Percentiles rank a stretch among this genome's conserved stretches.
phyloP scores from a whole-genome alignment of 2,329 filamentous ascomycete species.

The Diplocarpon mali region DNA sequence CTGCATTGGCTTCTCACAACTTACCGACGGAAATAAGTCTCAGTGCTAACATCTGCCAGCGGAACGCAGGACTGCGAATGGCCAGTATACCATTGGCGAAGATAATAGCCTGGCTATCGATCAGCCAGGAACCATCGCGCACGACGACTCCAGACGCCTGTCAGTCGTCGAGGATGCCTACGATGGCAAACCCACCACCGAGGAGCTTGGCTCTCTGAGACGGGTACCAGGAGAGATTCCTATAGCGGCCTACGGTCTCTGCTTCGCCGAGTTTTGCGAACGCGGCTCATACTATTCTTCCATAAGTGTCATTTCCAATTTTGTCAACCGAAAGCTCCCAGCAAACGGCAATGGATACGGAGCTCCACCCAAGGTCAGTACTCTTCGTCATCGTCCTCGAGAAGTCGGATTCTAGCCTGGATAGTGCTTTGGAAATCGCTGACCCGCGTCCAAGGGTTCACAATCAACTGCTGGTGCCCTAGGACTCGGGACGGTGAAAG shows the following conservation, averaged over 20 bases:
- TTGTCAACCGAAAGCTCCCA: constrained; percentile 46
- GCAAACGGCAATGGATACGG: constrained; percentile 30
- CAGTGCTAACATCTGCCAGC: neutral
- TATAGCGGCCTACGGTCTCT: constrained; percentile 57
- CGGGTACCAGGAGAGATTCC: constrained; percentile 55
- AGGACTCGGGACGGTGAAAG: constrained; percentile 42
- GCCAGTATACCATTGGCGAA: constrained; percentile 7
- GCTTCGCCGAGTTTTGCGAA: constrained; percentile 64
- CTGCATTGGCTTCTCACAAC: no score
- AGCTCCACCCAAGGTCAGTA: constrained; percentile 27
- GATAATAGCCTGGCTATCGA: constrained; percentile 3
- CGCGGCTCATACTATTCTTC: constrained; percentile 70
- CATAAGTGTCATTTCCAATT: constrained; percentile 47
- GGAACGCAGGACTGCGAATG: constrained; percentile 9
- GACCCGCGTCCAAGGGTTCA: constrained; percentile 4
- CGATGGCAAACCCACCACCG: constrained; percentile 34
- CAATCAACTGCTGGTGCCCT: constrained; percentile 41
- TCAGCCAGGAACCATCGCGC: constrained; percentile 6
- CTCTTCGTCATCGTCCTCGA: neutral
- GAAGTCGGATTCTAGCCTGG: constrained; percentile 1
- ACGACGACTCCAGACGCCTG: constrained; percentile 1
- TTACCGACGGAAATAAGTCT: no score
- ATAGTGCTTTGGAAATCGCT: no score
- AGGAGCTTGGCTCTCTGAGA: constrained; percentile 48
- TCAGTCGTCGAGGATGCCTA: constrained; percentile 6